Evolutionary conservation across 768 basidiomycete species (phyloP), one percentile per base, ranked within the genome.

Genomic region (Xerocomellus chrysenteron): DNA sequence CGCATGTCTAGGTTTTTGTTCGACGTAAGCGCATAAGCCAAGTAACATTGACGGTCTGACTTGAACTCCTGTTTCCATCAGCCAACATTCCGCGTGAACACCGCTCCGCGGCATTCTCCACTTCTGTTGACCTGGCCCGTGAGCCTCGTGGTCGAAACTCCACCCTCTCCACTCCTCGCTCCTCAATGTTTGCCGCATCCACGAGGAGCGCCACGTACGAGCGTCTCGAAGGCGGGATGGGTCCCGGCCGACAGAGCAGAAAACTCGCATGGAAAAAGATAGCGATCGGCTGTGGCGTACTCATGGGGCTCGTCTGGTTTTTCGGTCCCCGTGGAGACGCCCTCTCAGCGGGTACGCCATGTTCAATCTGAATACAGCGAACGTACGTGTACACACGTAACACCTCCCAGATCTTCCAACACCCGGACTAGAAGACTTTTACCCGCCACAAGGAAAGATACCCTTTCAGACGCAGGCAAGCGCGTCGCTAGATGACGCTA

Each of bases 251-350:
- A 21, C 57, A 59, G 24, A 57, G 68, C 48, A 75, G 58, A 60
- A 73, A 62, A 43, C 67, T 77, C 43, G 70, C 68, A 19, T 90
- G 88, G 88, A 89, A 83, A 70, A 87, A 82, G 73, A 79, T 89
- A 53, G 82, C 80, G 4, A 68, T 89, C 8, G 86, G 77, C 4
- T 85, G 83, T 50, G 77, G 69, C 2, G 68, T 82, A 1, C 68
- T 89, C 44, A 74, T 90, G 55, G 78, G 74, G 10, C 65, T 88
- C 43, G 81, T 91, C 28, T 92, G 83, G 78, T 73, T 90, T 53
- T 82, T 89, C 68, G 82, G 83, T 9, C 87, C 88, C 8, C 69
- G 64, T 47, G 50, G 53, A 7, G 58, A 57, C 44, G 52, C 49
- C 35, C 43, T 66, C 52, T 49, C 57, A 47, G 47, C 60, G 13